Conservation (phyloP, 2,329 filamentous ascomycete species). For the Rutstroemia sp. region DNA sequence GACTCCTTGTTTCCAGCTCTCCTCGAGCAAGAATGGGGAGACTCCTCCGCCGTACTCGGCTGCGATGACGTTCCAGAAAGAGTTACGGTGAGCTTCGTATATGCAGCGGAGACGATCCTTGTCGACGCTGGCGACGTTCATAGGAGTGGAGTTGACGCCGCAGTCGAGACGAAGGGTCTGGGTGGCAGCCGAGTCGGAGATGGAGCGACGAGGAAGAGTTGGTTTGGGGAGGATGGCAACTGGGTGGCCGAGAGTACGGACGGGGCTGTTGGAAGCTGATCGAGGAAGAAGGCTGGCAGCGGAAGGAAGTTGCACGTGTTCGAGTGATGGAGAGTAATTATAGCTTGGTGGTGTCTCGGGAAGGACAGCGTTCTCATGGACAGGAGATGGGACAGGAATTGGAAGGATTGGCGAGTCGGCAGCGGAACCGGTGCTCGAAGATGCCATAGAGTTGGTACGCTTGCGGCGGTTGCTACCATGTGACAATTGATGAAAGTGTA, state of each 20-base stretch:
- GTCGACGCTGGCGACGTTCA: conserved; percentile 36
- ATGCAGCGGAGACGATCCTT: conserved; percentile 60
- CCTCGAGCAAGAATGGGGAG: conserved; percentile 58
- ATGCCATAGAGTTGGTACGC: conserved; percentile 64
- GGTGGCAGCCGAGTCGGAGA: conserved; percentile 34
- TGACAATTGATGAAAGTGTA: conserved; percentile 81
- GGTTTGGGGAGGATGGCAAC: conserved; percentile 63
- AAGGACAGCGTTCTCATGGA: conserved; percentile 33
- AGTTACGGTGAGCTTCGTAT: conserved; percentile 61
- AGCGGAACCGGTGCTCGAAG: conserved; percentile 48
- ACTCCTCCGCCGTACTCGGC: conserved; percentile 61
- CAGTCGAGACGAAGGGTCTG: conserved; percentile 53
- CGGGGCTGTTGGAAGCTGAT: conserved; percentile 44
- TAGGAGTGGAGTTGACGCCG: conserved; percentile 37
- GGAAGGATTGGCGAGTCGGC: conserved; percentile 43
- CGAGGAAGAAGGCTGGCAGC: conserved; percentile 40
- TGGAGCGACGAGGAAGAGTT: conserved; percentile 36
- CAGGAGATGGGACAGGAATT: conserved; percentile 42
- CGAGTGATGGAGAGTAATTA: conserved; percentile 28
- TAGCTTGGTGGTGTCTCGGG: conserved; percentile 32
- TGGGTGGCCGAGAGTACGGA: conserved; percentile 39
- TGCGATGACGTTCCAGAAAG: conserved; percentile 68
- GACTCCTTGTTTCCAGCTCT: conserved; percentile 49
- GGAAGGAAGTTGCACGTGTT: conserved; percentile 33
- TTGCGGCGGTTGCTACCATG: conserved; percentile 76